phyloP scores from a whole-genome alignment of 805 yeast species.

The Teunomyces barrocoloradensis region DNA sequence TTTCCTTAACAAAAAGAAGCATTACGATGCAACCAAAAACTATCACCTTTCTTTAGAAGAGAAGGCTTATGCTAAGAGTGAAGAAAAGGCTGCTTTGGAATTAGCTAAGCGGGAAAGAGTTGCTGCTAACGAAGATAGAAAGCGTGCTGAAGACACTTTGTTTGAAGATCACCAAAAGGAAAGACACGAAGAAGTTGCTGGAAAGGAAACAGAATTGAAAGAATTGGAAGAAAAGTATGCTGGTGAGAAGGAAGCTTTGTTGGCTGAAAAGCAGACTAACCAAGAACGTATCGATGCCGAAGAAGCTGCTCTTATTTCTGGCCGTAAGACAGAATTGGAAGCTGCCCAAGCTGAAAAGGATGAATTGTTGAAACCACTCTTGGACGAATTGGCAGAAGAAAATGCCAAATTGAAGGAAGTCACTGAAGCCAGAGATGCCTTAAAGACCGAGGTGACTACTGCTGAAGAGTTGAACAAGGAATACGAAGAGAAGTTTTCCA shows the following conservation, averaged over 20 bases:
- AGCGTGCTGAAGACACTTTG: constrained; percentile 28
- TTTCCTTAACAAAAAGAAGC: constrained; percentile 30
- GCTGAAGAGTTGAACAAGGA: constrained; percentile 47
- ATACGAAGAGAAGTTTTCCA: constrained; percentile 42
- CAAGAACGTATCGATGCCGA: constrained; percentile 43
- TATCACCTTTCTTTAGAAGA: constrained; percentile 33
- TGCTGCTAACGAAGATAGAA: constrained; percentile 29
- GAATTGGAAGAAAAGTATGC: constrained; percentile 40
- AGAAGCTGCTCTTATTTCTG: constrained; percentile 43
- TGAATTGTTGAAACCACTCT: constrained; percentile 51
- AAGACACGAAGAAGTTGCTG: constrained; percentile 30
- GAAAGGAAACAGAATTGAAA: constrained; percentile 25
- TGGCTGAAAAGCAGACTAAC: constrained; percentile 46
- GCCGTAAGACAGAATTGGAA: constrained; percentile 45
- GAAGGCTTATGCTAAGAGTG: constrained; percentile 25
- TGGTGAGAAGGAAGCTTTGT: constrained; percentile 38
- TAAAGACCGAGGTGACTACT: constrained; percentile 41
- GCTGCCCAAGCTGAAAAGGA: constrained; percentile 53
- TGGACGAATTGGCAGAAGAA: constrained; percentile 52
- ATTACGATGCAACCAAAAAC: constrained; percentile 29
- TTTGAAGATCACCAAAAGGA: constrained; percentile 27
- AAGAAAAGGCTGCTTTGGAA: constrained; percentile 36
- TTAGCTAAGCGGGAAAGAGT: constrained; percentile 35
- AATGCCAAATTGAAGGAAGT: constrained; percentile 48
- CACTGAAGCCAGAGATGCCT: constrained; percentile 47